Percentiles rank a stretch among this genome's conserved stretches.
These are phyloP conservation scores for Euryodendron excelsum DNA, from an alignment of 148 eudicot genomes.

Conservation along the genomic window DNA sequence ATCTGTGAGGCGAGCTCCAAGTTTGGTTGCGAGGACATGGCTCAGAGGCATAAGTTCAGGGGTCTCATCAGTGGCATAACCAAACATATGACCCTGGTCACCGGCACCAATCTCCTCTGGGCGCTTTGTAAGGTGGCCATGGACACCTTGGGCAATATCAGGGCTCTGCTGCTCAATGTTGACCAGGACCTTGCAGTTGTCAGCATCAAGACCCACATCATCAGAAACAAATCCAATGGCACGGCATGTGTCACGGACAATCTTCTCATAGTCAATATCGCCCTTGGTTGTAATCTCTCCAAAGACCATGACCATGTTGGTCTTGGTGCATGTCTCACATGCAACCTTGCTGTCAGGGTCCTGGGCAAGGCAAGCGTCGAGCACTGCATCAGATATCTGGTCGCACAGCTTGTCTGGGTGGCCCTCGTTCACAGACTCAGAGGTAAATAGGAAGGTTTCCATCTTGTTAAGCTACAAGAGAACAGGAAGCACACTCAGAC, in stretches of 20 bases:
- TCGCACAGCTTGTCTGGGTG: conserved; percentile 75
- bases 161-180: too few relatives aligned
- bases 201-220: conserved; percentile 71
- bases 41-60: conserved; percentile 70
- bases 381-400: conserved; percentile 68
- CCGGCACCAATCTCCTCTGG: too few relatives aligned
- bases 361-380: too few relatives aligned
- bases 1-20: conserved; percentile 65
- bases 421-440: conserved; percentile 74
- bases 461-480: conserved; percentile 24
- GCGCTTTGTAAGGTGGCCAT: too few relatives aligned
- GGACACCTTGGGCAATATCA: too few relatives aligned
- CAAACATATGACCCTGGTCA: too few relatives aligned
- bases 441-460: conserved; percentile 73
- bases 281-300: conserved; percentile 77
- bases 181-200: conserved; percentile 66
- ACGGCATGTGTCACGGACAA: conserved; percentile 68
- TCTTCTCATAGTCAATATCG: conserved; percentile 59
- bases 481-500: not conserved
- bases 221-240: conserved; percentile 52
- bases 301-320: too few relatives aligned
- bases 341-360: too few relatives aligned
- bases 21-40: conserved; percentile 68
- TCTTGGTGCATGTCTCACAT: too few relatives aligned
- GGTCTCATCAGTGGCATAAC: conserved; percentile 69